Conservation (phyloP, 108 stramenopile genomes). For the Fragilaria crotonensis region DNA sequence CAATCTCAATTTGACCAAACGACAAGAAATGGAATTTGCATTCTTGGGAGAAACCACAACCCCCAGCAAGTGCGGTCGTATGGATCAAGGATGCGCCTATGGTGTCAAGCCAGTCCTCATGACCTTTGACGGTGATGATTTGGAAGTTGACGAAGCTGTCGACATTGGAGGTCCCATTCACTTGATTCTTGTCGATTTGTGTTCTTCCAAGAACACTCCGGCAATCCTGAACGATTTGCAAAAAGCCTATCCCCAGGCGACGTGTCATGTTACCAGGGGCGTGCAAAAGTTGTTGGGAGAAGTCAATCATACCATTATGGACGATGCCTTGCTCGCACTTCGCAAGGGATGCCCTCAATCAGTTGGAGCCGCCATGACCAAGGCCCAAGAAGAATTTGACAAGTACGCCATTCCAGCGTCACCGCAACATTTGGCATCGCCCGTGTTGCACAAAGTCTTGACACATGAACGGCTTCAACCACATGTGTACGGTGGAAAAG, state of each 20-base stretch:
- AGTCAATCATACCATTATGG: not conserved
- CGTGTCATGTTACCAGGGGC: not conserved
- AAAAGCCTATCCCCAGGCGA: not conserved
- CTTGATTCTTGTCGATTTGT: not conserved
- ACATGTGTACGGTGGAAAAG: not conserved
- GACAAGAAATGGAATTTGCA: not conserved
- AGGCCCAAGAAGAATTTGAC: not conserved
- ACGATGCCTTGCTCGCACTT: not conserved
- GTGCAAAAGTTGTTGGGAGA: not conserved
- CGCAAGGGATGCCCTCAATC: not conserved
- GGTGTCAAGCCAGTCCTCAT: not conserved
- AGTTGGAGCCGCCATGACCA: not conserved
- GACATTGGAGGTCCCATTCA: not conserved
- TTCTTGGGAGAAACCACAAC: not conserved
- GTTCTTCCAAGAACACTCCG: not conserved
- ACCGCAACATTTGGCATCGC: not conserved
- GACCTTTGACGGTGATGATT: not conserved
- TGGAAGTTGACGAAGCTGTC: not conserved
- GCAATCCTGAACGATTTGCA: not conserved
- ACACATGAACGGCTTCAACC: not conserved
- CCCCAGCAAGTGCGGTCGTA: not conserved
- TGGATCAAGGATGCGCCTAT: not conserved
- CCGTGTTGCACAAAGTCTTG: not conserved
- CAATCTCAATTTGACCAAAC: not conserved
- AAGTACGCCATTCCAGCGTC: not conserved